phyloP scores from a whole-genome alignment of 2,329 filamentous ascomycete genomes.

The Phialocephala sp. region DNA sequence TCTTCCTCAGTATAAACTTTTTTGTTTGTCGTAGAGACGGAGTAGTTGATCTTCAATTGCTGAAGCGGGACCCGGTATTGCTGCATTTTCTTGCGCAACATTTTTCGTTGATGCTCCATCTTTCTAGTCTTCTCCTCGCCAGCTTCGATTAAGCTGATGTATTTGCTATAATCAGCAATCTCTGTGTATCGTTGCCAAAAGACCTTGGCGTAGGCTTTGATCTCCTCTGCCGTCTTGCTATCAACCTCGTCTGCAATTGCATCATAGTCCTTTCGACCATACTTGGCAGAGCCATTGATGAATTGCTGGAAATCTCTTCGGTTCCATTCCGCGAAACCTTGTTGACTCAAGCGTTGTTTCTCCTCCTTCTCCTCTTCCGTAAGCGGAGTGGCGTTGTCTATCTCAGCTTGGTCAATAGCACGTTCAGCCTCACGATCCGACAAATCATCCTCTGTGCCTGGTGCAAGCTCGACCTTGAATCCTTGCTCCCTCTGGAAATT shows the following conservation, averaged over 20 bases:
- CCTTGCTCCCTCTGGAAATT: constrained; percentile 95
- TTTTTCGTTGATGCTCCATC: constrained; percentile 89
- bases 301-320: constrained; percentile 98
- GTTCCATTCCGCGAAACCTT: constrained; percentile 96
- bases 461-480: constrained; percentile 89
- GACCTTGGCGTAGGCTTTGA: constrained; percentile 89
- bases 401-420: constrained; percentile 86
- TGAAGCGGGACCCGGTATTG: constrained; percentile 97
- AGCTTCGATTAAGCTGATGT: constrained; percentile 86
- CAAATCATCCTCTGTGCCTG: constrained; percentile 86
- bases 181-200: constrained; percentile 97
- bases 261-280: constrained; percentile 84
- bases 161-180: constrained; percentile 87
- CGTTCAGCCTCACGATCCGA: constrained; percentile 87
- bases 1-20: constrained; percentile 99
- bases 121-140: constrained; percentile 90
- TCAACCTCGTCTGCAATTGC: constrained; percentile 89
- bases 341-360: constrained; percentile 79
- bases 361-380: constrained; percentile 89
- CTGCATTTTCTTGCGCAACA: constrained; percentile 92
- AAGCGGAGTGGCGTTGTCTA: constrained; percentile 86
- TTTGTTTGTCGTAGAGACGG: constrained; percentile 98
- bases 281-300: constrained; percentile 91
- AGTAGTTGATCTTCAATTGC: constrained; percentile 98
- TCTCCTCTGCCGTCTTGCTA: constrained; percentile 83